Percentiles rank a stretch among this genome's conserved stretches.
Conservation (phyloP, 352 stramenopile species). For the Halophytophthora polymorphica region DNA sequence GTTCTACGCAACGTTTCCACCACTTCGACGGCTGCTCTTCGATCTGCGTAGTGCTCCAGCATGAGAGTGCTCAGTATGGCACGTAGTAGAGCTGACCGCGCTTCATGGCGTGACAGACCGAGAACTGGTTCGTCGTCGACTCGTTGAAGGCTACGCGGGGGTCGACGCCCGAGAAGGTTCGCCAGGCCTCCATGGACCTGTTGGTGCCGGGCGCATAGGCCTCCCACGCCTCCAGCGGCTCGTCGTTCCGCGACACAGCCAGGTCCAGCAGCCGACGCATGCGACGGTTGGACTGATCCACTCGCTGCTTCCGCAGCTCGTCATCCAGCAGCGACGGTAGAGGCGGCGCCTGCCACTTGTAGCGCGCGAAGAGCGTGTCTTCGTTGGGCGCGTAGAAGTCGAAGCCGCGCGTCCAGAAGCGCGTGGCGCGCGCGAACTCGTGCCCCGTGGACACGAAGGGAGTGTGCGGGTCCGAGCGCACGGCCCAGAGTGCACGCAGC, state of each 20-base stretch:
- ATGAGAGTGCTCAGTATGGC: constrained; percentile 29
- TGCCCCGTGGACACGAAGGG: constrained; percentile 51
- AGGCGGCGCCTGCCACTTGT: constrained; percentile 43
- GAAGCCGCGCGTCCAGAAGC: constrained; percentile 85
- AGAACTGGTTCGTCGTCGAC: constrained; percentile 87
- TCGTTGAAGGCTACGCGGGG: constrained; percentile 58
- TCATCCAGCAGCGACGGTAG: constrained; percentile 18
- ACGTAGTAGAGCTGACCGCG: constrained; percentile 52
- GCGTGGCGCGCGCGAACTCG: constrained; percentile 74
- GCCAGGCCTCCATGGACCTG: constrained; percentile 57
- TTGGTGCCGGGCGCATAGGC: constrained; percentile 43
- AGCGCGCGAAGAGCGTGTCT: constrained; percentile 62
- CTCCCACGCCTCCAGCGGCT: constrained; percentile 31
- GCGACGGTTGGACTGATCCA: constrained; percentile 48
- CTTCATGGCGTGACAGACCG: constrained; percentile 40
- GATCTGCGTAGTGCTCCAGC: too few relatives aligned
- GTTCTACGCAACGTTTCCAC: too few relatives aligned
- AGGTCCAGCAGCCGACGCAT: constrained; percentile 64
- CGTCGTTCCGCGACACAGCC: constrained; percentile 33
- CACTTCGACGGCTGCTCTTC: too few relatives aligned
- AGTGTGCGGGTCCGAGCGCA: constrained; percentile 77
- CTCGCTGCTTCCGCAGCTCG: constrained; percentile 12
- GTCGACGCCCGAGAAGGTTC: constrained; percentile 63
- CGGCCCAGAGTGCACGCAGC: constrained; percentile 45
- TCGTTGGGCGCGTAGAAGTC: constrained; percentile 80